Evolutionary conservation across 106 monocot species (phyloP).

Genomic region (Dendrobium huoshanense): DNA sequence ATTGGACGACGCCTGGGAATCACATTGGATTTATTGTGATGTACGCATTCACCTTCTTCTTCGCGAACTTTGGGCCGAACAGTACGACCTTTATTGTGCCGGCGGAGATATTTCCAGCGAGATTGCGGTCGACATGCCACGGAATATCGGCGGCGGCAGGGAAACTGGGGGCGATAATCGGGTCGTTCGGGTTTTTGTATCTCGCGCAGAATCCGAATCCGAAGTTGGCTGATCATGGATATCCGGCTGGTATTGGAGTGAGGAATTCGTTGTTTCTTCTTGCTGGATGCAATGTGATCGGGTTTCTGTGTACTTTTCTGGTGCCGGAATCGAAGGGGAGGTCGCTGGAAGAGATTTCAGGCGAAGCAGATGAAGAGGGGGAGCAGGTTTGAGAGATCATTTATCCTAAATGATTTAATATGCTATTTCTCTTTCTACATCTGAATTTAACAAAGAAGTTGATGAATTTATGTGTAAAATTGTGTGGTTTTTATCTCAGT

Average conservation of each 20-base stretch:
- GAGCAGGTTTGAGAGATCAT: no score
- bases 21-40: conserved; percentile 59
- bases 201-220: conserved; percentile 42
- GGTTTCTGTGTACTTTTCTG: conserved; percentile 40
- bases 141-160: conserved; percentile 72
- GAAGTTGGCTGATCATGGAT: conserved; percentile 30
- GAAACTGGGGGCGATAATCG: conserved; percentile 72
- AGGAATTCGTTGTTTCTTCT: conserved; percentile 61
- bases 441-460: no score
- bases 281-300: conserved; percentile 40
- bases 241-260: conserved; percentile 47
- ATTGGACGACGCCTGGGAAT: conserved; percentile 41
- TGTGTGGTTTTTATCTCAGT: no score
- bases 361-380: conserved; percentile 21
- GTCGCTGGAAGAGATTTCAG: conserved; percentile 59
- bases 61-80: conserved; percentile 91
- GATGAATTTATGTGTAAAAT: no score
- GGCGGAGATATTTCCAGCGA: conserved; percentile 69
- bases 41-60: conserved; percentile 80
- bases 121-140: conserved; percentile 70
- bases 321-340: conserved; percentile 67
- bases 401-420: no score
- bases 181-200: conserved; percentile 75
- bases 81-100: conserved; percentile 80
- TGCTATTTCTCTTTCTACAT: no score